phyloP scores from a whole-genome alignment of 331 rosid genomes.

The Telfairia occidentalis region DNA sequence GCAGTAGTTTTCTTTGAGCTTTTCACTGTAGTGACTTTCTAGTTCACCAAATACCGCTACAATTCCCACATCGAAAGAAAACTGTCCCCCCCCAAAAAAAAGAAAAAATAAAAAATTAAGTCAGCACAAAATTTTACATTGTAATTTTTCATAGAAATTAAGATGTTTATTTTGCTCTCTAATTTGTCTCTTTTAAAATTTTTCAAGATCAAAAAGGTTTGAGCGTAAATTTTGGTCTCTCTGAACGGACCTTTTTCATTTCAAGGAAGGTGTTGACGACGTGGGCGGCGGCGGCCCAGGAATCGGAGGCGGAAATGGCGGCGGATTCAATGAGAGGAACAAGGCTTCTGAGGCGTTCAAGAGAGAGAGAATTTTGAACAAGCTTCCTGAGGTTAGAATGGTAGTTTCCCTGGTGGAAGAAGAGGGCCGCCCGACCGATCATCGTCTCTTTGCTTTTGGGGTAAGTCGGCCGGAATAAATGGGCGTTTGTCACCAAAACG shows the following conservation, averaged over 20 bases:
- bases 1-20: conserved; percentile 54
- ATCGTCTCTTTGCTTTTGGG: conserved; percentile 83
- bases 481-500: conserved; percentile 70
- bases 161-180: too few relatives aligned
- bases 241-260: conserved; percentile 59
- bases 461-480: conserved; percentile 74
- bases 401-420: conserved; percentile 71
- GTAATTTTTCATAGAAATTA: too few relatives aligned
- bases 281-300: conserved; percentile 40
- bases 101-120: background rate
- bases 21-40: conserved; percentile 33
- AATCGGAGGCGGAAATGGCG: conserved; percentile 44
- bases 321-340: conserved; percentile 36
- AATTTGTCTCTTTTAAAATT: too few relatives aligned
- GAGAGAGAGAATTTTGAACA: conserved; percentile 48
- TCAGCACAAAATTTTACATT: background rate
- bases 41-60: conserved; percentile 56
- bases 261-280: conserved; percentile 40
- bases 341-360: conserved; percentile 29
- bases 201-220: too few relatives aligned
- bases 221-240: too few relatives aligned
- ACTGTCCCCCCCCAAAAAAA: conserved; percentile 37
- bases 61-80: conserved; percentile 60
- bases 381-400: conserved; percentile 54
- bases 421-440: conserved; percentile 78